A percentile compares a stretch with the other conserved stretches of the same genome.
phyloP scores from a whole-genome alignment of 2,329 filamentous ascomycete species.

The Sclerotinia minor region DNA sequence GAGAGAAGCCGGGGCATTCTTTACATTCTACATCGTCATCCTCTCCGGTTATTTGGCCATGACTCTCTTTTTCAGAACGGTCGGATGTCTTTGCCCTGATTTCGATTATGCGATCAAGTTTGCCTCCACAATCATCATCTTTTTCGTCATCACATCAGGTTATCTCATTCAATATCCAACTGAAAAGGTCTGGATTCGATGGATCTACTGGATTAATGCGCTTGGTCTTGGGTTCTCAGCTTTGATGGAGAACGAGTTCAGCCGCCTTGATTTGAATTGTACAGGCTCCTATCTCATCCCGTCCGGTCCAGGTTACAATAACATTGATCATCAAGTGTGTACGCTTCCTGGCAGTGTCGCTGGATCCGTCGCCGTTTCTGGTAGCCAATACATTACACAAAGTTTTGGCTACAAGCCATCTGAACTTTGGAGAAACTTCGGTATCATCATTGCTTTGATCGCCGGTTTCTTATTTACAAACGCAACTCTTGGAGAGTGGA shows the following conservation, averaged over 20 bases:
- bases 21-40: conserved; percentile 72
- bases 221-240: conserved; percentile 73
- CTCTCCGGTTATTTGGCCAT: conserved; percentile 69
- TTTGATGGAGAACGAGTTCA: conserved; percentile 88
- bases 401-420: conserved; percentile 59
- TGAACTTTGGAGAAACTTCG: conserved; percentile 62
- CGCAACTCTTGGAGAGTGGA: conserved; percentile 73
- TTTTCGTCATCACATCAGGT: conserved; percentile 79
- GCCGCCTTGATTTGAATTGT: conserved; percentile 67
- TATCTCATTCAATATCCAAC: conserved; percentile 80
- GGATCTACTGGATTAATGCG: conserved; percentile 78
- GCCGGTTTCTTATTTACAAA: conserved; percentile 74
- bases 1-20: conserved; percentile 73
- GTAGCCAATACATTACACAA: conserved; percentile 66
- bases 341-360: conserved; percentile 60
- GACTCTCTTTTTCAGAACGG: conserved; percentile 75
- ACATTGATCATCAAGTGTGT: conserved; percentile 77
- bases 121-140: conserved; percentile 73
- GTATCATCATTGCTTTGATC: conserved; percentile 70
- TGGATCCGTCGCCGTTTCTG: conserved; percentile 61
- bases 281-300: conserved; percentile 68
- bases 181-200: conserved; percentile 74
- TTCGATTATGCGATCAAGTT: conserved; percentile 87
- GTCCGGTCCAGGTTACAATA: conserved; percentile 65
- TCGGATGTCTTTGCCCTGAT: conserved; percentile 73